phyloP scores from a whole-genome alignment of 768 basidiomycete species.

The Boletus vermiculosoides region DNA sequence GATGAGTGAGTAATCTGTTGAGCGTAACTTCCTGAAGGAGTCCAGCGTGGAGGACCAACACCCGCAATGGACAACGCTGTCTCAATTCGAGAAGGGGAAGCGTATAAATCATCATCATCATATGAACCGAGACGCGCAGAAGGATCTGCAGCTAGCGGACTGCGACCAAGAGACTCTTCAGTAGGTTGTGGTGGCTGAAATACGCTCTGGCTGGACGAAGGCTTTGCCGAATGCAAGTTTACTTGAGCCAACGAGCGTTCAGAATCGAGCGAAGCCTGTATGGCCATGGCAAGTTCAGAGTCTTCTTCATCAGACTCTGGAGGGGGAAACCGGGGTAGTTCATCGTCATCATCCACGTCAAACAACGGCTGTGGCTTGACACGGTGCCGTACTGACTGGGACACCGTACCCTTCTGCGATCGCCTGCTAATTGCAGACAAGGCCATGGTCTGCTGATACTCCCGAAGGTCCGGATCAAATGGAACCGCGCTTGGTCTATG shows the following conservation, averaged over 20 bases:
- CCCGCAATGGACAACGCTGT: slow-evolving; percentile 68
- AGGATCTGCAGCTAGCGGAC: neutral
- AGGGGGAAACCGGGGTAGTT: slow-evolving; percentile 18
- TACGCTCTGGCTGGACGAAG: slow-evolving; percentile 4
- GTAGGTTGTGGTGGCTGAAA: slow-evolving; percentile 7
- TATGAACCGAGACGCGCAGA: slow-evolving; percentile 4
- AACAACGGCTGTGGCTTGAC: slow-evolving; percentile 49
- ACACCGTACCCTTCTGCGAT: slow-evolving; percentile 33
- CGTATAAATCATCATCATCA: slow-evolving; percentile 47
- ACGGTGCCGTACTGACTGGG: slow-evolving; percentile 36
- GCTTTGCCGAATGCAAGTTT: neutral
- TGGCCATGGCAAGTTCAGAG: slow-evolving; percentile 54
- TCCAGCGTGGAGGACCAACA: slow-evolving; percentile 40
- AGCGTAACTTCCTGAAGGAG: slow-evolving; percentile 8
- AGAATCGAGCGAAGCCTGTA: slow-evolving; percentile 58
- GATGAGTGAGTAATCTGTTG: slow-evolving; percentile 20
- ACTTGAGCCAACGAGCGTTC: neutral
- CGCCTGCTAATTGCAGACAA: slow-evolving; percentile 57
- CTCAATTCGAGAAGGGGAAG: slow-evolving; percentile 57
- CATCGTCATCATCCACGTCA: slow-evolving; percentile 50
- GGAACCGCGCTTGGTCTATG: slow-evolving; percentile 32
- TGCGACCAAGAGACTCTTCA: neutral
- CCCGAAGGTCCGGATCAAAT: slow-evolving; percentile 61
- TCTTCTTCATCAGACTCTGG: slow-evolving; percentile 48
- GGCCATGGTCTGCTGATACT: slow-evolving; percentile 60